Conservation (phyloP, 2,329 filamentous ascomycete genomes). For the Aspergillus carbonarius region DNA sequence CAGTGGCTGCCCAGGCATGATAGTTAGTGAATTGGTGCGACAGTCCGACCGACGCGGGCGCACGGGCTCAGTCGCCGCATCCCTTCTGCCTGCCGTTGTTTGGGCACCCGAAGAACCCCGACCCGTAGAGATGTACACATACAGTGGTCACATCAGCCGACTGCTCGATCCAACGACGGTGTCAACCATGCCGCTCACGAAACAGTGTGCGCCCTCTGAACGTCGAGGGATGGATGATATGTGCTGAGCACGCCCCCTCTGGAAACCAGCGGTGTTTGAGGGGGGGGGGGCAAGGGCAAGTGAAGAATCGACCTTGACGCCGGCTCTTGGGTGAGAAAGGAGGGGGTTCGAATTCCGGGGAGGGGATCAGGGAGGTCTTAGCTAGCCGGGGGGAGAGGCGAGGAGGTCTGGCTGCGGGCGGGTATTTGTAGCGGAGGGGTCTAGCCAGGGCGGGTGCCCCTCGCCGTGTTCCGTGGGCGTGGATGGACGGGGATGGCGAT, state of each 20-base stretch:
- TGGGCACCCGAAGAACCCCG: not conserved
- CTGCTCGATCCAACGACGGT: not conserved
- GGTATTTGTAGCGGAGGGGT: conserved; percentile 1
- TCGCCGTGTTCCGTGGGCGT: not conserved
- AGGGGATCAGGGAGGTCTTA: not conserved
- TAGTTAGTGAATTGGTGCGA: not conserved
- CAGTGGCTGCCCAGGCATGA: not conserved
- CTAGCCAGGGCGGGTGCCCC: not conserved
- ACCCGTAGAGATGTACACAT: not conserved
- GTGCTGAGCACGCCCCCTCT: not conserved
- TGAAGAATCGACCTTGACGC: not conserved
- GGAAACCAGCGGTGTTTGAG: not conserved
- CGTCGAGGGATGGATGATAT: not conserved
- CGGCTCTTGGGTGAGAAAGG: not conserved
- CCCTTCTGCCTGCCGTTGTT: not conserved
- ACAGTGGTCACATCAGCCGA: not conserved
- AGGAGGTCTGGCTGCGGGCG: not conserved
- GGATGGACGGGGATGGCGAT: not conserved
- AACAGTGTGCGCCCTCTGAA: not conserved
- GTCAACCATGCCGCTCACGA: not conserved
- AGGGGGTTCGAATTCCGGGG: not conserved
- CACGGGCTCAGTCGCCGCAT: not conserved
- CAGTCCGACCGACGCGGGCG: not conserved
- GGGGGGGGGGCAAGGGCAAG: not conserved
- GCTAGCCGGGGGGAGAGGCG: not conserved